Evolutionary conservation across 345 rosid species (phyloP).

Genomic region (Reutealis trisperma): DNA sequence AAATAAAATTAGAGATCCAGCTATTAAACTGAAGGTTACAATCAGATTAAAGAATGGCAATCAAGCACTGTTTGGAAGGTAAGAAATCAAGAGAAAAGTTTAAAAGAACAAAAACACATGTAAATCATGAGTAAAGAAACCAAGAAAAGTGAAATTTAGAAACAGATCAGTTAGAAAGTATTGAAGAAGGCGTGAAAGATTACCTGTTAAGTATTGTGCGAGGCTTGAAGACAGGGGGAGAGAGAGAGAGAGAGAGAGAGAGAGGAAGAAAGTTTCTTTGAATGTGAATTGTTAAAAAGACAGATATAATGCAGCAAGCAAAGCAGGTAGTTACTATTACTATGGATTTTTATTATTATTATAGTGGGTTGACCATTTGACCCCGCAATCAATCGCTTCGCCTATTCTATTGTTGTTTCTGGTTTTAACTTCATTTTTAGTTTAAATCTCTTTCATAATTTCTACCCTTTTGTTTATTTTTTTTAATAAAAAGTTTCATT

Average conservation of each 20-base stretch:
- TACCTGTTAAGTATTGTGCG: conserved; percentile 13
- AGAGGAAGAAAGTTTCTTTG: background rate
- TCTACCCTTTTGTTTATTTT: no score
- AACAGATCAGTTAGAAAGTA: conserved; percentile 12
- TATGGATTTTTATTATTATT: background rate
- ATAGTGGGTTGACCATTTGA: no score
- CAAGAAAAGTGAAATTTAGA: background rate
- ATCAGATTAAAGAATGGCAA: background rate
- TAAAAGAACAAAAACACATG: background rate
- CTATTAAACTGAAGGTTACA: background rate
- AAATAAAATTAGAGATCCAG: conserved; percentile 7
- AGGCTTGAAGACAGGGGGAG: background rate
- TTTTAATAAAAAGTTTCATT: no score
- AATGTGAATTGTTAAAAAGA: no score
- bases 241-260: background rate
- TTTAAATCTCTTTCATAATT: no score
- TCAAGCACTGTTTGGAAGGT: background rate
- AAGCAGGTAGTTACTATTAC: background rate
- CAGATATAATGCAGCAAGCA: no score
- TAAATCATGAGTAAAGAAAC: background rate
- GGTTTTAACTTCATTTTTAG: no score
- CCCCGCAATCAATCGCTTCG: no score
- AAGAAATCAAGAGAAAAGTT: background rate
- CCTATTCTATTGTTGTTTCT: no score
- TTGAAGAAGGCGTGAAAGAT: background rate